phyloP scores from a whole-genome alignment of 148 eudicot species.

The Amaranthus cruentus region DNA sequence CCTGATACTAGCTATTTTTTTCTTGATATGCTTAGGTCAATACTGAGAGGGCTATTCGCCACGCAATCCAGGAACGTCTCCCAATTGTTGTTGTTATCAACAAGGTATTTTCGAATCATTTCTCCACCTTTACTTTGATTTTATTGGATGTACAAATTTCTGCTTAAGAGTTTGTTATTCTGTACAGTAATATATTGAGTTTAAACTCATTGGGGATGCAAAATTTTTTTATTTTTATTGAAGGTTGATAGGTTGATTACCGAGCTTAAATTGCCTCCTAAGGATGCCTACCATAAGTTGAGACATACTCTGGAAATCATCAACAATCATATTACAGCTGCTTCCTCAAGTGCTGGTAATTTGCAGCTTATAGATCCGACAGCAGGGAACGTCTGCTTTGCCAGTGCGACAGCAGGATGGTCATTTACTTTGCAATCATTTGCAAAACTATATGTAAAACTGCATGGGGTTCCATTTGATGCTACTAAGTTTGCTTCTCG shows the following conservation, averaged over 20 bases:
- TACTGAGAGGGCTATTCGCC: conserved; percentile 97
- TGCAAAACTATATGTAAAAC: conserved; percentile 89
- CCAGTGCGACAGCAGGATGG: conserved; percentile 98
- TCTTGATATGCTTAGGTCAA: conserved; percentile 50
- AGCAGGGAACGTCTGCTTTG: conserved; percentile 92
- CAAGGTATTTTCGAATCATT: conserved; percentile 47
- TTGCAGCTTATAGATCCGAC: conserved; percentile 84
- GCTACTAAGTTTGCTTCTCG: conserved; percentile 86
- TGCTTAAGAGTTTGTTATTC: background rate
- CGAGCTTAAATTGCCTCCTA: conserved; percentile 92
- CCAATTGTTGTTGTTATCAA: conserved; percentile 92
- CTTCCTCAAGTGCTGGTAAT: conserved; percentile 82
- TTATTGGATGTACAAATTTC: background rate
- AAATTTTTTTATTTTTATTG: conserved; percentile 9
- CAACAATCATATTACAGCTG: conserved; percentile 75
- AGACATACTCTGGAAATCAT: conserved; percentile 85
- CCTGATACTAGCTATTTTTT: background rate
- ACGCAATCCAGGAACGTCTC: conserved; percentile 90
- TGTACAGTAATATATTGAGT: background rate
- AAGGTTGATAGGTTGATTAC: conserved; percentile 97
- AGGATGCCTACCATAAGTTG: conserved; percentile 93
- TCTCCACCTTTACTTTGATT: background rate
- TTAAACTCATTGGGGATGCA: background rate
- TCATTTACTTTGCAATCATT: conserved; percentile 93
- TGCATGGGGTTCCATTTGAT: conserved; percentile 91